Evolutionary conservation across 257 asterid genomes (phyloP).

Genomic region (Linderniella brevidens): DNA sequence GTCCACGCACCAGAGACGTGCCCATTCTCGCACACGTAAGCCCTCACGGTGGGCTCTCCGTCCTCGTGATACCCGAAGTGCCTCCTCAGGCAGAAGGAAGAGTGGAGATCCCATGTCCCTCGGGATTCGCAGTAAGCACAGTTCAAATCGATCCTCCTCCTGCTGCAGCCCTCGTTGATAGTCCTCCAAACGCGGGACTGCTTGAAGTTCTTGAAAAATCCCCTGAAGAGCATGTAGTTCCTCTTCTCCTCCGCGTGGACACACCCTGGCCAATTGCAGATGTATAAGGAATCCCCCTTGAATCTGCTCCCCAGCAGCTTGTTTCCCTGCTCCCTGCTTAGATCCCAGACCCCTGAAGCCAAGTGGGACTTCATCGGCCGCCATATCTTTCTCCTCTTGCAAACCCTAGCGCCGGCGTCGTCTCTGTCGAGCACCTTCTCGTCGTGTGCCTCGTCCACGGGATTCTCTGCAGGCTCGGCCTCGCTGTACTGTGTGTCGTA

Average conservation of each 20-base stretch:
- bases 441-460: slow-evolving; percentile 9
- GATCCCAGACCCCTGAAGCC: slow-evolving; percentile 44
- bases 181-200: slow-evolving; percentile 77
- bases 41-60: slow-evolving; percentile 70
- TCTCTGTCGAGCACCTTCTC: slow-evolving; percentile 10
- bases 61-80: slow-evolving; percentile 60
- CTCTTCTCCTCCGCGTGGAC: slow-evolving; percentile 53
- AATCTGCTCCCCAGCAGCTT: slow-evolving; percentile 51
- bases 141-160: slow-evolving; percentile 31
- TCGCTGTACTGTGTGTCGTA: slow-evolving; percentile 53
- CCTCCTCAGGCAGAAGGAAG: slow-evolving; percentile 59
- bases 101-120: slow-evolving; percentile 56
- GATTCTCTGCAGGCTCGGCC: slow-evolving; percentile 27
- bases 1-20: slow-evolving; percentile 88
- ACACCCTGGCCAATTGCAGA: slow-evolving; percentile 69
- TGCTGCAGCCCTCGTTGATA: slow-evolving; percentile 38
- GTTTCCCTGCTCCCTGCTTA: slow-evolving; percentile 65
- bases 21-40: slow-evolving; percentile 71
- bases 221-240: slow-evolving; percentile 61
- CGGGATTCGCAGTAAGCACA: slow-evolving; percentile 42
- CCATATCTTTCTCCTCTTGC: slow-evolving; percentile 24
- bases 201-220: slow-evolving; percentile 62
- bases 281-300: slow-evolving; percentile 50
- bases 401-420: slow-evolving; percentile 7
- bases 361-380: slow-evolving; percentile 33